A percentile compares a stretch with the other conserved stretches of the same genome.
Evolutionary conservation across 2,329 filamentous ascomycete species (phyloP).

Genomic region (Endothia cerciana): DNA sequence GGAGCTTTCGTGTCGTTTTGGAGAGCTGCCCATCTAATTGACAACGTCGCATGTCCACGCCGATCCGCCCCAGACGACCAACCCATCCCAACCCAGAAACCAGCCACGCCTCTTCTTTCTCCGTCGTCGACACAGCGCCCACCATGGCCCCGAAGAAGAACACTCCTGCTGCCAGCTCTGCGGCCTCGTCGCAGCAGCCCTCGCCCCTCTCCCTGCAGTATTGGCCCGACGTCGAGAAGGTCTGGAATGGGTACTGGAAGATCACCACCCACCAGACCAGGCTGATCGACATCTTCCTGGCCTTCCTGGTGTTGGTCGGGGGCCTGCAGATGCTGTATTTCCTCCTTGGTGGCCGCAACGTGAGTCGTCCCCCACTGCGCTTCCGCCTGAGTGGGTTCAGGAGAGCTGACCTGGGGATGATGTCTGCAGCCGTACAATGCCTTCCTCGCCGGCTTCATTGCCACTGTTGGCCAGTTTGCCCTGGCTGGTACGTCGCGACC

Average conservation of each 20-base stretch:
- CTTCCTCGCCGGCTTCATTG: conserved; percentile 92
- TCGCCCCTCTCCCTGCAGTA: neutral
- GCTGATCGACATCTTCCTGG: conserved; percentile 89
- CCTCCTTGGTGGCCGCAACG: conserved; percentile 84
- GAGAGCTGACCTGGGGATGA: conserved; percentile 31
- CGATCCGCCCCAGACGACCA: neutral
- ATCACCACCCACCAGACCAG: conserved; percentile 89
- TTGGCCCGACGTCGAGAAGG: conserved; percentile 41
- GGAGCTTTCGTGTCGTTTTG: conserved; percentile 28
- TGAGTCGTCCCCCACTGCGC: conserved; percentile 55
- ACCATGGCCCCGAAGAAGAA: conserved; percentile 28
- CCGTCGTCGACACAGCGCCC: neutral
- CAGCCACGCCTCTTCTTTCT: neutral
- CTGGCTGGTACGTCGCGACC: conserved; percentile 71
- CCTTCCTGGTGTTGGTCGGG: conserved; percentile 82
- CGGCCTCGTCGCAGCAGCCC: conserved; percentile 9
- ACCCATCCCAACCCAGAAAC: neutral
- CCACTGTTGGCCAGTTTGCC: conserved; percentile 96
- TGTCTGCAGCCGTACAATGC: conserved; percentile 90
- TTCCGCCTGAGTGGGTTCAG: neutral
- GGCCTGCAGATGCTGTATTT: conserved; percentile 95
- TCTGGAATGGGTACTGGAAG: conserved; percentile 75
- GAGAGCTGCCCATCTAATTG: conserved; percentile 17
- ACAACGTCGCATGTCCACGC: conserved; percentile 6
- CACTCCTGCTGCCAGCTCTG: conserved; percentile 13